A percentile compares a stretch with the other conserved stretches of the same genome.
These are phyloP conservation scores for Pachysolen tannophilus DNA, from an alignment of 805 yeast genomes.

Conservation along the genomic window DNA sequence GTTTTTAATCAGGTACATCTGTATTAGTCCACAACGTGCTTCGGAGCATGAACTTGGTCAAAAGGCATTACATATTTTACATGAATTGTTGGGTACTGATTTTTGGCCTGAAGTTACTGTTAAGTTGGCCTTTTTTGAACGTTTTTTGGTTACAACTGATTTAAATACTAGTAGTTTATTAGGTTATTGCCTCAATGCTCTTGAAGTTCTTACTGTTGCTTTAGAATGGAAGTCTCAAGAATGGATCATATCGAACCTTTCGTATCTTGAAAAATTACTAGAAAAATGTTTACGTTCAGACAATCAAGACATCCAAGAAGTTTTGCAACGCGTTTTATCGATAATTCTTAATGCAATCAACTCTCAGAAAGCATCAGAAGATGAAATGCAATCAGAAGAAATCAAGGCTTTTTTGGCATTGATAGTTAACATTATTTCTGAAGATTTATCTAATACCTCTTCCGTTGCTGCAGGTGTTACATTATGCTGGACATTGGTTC, in stretches of 20 bases:
- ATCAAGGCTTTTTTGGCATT: slow-evolving; percentile 53
- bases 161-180: slow-evolving; percentile 57
- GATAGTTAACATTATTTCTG: slow-evolving; percentile 63
- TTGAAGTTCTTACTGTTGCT: slow-evolving; percentile 81
- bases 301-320: slow-evolving; percentile 82
- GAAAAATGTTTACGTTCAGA: slow-evolving; percentile 79
- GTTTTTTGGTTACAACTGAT: slow-evolving; percentile 75
- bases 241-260: slow-evolving; percentile 73
- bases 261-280: slow-evolving; percentile 61
- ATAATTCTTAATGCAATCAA: slow-evolving; percentile 61
- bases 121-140: slow-evolving; percentile 79
- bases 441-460: slow-evolving; percentile 62
- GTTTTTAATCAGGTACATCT: slow-evolving; percentile 77
- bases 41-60: slow-evolving; percentile 78
- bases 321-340: slow-evolving; percentile 66
- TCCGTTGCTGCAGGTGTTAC: slow-evolving; percentile 86
- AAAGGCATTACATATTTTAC: slow-evolving; percentile 71
- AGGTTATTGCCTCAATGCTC: slow-evolving; percentile 80
- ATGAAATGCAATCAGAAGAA: slow-evolving; percentile 49
- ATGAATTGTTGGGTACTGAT: slow-evolving; percentile 59
- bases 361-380: slow-evolving; percentile 29
- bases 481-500: slow-evolving; percentile 71
- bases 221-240: slow-evolving; percentile 65
- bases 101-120: slow-evolving; percentile 90
- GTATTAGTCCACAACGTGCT: slow-evolving; percentile 78